Percentiles rank a stretch among this genome's conserved stretches.
Conservation (phyloP, 768 basidiomycete genomes). For the Boletus fagicola region DNA sequence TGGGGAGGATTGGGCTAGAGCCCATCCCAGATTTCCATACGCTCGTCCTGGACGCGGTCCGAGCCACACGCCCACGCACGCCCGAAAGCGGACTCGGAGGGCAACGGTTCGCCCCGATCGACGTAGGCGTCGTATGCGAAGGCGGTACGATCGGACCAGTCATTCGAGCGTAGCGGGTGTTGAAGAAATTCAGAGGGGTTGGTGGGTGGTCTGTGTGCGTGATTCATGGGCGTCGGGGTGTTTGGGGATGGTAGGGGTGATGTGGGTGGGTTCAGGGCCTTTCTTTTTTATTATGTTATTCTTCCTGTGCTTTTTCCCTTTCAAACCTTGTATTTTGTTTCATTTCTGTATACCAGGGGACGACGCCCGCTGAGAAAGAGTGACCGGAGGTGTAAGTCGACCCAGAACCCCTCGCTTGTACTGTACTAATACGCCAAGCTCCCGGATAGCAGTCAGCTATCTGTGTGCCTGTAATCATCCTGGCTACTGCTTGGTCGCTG, state of each 20-base stretch:
- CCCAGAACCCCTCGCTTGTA: too few relatives aligned
- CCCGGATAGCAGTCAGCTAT: too few relatives aligned
- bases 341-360: not conserved
- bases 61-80: slow-evolving; percentile 24
- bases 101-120: slow-evolving; percentile 51
- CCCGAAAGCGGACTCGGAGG: slow-evolving; percentile 17
- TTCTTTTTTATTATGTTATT: not conserved
- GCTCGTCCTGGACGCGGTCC: slow-evolving; percentile 51
- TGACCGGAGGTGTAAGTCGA: too few relatives aligned
- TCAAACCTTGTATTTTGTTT: too few relatives aligned
- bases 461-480: too few relatives aligned
- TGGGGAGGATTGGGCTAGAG: slow-evolving; percentile 40
- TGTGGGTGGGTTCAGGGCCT: not conserved
- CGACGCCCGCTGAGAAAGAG: not conserved
- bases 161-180: slow-evolving; percentile 44
- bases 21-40: slow-evolving; percentile 60
- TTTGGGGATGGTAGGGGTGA: not conserved
- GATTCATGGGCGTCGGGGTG: not conserved
- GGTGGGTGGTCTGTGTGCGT: slow-evolving; percentile 16
- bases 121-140: slow-evolving; percentile 64
- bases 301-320: not conserved
- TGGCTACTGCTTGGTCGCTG: too few relatives aligned
- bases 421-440: too few relatives aligned
- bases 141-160: slow-evolving; percentile 45
- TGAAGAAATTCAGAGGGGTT: slow-evolving; percentile 24